Evolutionary conservation across 1,284 basidiomycete genomes (phyloP), one percentile per base, ranked within the genome.

Genomic region (Rhodofomes roseus): DNA sequence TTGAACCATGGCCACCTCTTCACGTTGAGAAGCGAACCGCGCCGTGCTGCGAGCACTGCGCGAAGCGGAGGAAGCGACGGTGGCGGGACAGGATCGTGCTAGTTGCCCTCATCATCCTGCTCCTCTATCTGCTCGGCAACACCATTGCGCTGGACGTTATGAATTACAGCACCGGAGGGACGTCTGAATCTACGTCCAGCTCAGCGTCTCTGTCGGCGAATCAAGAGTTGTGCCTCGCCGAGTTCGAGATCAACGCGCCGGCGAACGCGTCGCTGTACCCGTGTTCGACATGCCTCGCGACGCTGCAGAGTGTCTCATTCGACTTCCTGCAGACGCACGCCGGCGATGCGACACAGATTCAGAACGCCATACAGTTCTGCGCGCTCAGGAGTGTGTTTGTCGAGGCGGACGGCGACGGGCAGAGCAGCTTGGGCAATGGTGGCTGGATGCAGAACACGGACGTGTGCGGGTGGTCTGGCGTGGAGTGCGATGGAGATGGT

Each of bases 401-500:
- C 57, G 74, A 74, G 3, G 71, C 81, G 7, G 71, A 76, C 23
- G 65, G 71, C 22, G 68, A 72, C 51, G 81, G 76, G 1, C 77
- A 77, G 65, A 64, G 67, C 1, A 71, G 67, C 1, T 70, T 83
- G 14, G 71, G 75, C 39, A 76, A 74, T n/a, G 76, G 75, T 4
- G 77, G 77, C 1, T 83, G 81, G 81, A 73, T 76, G 50, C 74
- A 78, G 62, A 77, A 82, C 56, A 67, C 76, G 27, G 71, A 74
- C 37, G 80, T 81, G 60, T 83, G 82, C 63, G 68, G 76, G 1
- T 83, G 81, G 81, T 71, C 65, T 16, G 82, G 82, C 2, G 77
- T 83, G 1, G 67, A 61, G 25, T 83, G 81, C 60, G 75, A 79
- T 63, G 68, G 71, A 1, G 69, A 72, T 20, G 80, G 80, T 2